These are phyloP conservation scores for Phlegmacium glaucopus DNA, from an alignment of 768 basidiomycete species.

Conservation along the genomic window DNA sequence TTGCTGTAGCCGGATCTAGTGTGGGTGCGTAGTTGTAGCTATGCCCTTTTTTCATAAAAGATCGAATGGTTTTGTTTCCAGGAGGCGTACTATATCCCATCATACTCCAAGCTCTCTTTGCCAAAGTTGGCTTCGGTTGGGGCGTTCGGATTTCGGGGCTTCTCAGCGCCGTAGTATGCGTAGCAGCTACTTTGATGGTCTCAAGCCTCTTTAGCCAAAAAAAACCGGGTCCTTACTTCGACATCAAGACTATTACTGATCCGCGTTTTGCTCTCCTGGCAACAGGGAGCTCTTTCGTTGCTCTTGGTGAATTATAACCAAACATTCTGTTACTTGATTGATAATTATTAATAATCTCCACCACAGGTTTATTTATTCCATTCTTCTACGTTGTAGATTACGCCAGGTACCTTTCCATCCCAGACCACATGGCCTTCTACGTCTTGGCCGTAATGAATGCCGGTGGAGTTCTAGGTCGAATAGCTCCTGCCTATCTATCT, in stretches of 20 bases:
- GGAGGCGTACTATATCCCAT: conserved; percentile 74
- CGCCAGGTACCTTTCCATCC: conserved; percentile 40
- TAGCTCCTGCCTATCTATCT: conserved; percentile 60
- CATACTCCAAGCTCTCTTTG: conserved; percentile 55
- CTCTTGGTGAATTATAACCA: conserved; percentile 45
- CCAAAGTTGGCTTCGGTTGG: conserved; percentile 57
- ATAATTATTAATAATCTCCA: background rate
- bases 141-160: conserved; percentile 56
- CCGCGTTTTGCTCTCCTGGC: conserved; percentile 49
- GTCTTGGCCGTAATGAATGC: conserved; percentile 68
- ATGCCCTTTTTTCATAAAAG: background rate
- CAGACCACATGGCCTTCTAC: conserved; percentile 43
- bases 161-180: conserved; percentile 44
- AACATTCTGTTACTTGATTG: background rate
- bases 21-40: conserved; percentile 38
- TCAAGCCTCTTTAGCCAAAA: conserved; percentile 27
- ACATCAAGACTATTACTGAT: conserved; percentile 42
- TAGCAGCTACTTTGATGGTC: conserved; percentile 45
- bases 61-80: conserved; percentile 14
- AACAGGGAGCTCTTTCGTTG: conserved; percentile 53
- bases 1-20: conserved; percentile 69
- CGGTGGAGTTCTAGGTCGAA: conserved; percentile 61
- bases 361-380: conserved; percentile 64
- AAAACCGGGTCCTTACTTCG: conserved; percentile 25
- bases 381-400: conserved; percentile 69